These are phyloP conservation scores for Diaporthe citrichinensis DNA, from an alignment of 2,329 filamentous ascomycete species.

Conservation along the genomic window DNA sequence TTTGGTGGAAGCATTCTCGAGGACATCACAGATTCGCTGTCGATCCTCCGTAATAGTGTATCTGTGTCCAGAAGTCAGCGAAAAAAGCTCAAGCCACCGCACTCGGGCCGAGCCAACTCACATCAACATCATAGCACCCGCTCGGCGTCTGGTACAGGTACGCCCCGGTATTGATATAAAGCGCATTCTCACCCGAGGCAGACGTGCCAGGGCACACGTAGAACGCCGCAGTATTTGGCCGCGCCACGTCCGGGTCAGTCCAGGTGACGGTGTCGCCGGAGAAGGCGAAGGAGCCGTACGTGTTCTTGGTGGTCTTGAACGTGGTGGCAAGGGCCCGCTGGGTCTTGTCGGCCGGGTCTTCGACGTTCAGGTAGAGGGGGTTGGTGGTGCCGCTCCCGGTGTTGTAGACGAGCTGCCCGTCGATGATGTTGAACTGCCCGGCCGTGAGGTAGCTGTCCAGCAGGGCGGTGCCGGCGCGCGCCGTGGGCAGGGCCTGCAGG, in stretches of 20 bases:
- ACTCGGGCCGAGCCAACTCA: not conserved
- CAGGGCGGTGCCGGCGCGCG: conserved; percentile 58
- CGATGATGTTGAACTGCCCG: conserved; percentile 67
- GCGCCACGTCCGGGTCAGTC: conserved; percentile 58
- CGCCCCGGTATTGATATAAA: conserved; percentile 69
- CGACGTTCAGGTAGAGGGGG: conserved; percentile 59
- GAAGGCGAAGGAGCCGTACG: conserved; percentile 67
- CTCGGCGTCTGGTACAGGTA: conserved; percentile 67
- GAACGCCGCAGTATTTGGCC: conserved; percentile 68
- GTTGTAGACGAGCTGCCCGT: conserved; percentile 66
- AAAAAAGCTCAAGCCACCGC: not conserved
- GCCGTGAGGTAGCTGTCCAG: conserved; percentile 63
- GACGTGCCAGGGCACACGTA: conserved; percentile 59
- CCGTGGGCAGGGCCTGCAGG: conserved; percentile 57
- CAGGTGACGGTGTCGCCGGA: conserved; percentile 68
- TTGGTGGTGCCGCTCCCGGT: conserved; percentile 49
- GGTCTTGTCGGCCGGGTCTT: conserved; percentile 56
- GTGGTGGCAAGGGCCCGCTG: conserved; percentile 62
- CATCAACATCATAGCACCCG: conserved; percentile 56
- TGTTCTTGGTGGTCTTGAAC: conserved; percentile 62
- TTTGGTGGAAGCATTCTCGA: too few relatives aligned
- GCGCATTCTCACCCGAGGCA: conserved; percentile 51
- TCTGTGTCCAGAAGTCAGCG: conserved; percentile 31
- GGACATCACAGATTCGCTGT: conserved; percentile 30
- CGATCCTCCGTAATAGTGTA: conserved; percentile 42